Conservation (phyloP, 176 grass and related monocot genomes). For the barley (Hordeum vulgare) region MorexV3_pseudomolecules_assembly NC_058523.1:548594219-548594718, state of each 20-base stretch:
- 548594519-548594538: background rate
- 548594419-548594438: background rate
- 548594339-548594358: constrained; percentile 3
- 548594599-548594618: background rate
- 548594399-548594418: background rate
- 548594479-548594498: background rate
- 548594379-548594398: background rate
- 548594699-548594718: background rate
- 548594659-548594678: constrained; percentile 22
- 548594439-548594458: background rate
- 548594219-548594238: constrained; percentile 27
- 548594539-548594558: background rate
- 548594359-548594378: constrained; percentile 9
- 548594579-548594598: constrained; percentile 18
- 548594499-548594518: background rate
- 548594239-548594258: too few species aligned
- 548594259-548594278: background rate
- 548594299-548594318: background rate
- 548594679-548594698: constrained; percentile 36
- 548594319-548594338: constrained; percentile 49
- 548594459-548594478: background rate
- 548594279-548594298: background rate
- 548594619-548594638: constrained; percentile 24
- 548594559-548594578: background rate
- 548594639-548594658: constrained; percentile 25